Evolutionary conservation across 208 protist species (phyloP), one percentile per base, ranked within the genome.

Genomic region (Crithidia fasciculata): DNA sequence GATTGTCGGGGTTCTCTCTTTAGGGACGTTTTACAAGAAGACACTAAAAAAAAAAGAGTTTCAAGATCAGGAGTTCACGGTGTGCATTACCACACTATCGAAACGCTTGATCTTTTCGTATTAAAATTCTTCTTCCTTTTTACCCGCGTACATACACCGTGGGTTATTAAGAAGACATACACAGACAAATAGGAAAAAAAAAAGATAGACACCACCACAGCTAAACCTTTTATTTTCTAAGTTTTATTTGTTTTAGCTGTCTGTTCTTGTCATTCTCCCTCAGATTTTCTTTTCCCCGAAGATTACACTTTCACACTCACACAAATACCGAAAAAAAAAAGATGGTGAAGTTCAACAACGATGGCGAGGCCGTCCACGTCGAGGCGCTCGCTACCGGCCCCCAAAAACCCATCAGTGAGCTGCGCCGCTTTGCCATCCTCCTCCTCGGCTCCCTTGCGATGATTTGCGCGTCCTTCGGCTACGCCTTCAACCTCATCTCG

Each of bases 381-480:
- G 73, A 82, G 59, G 56, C 64, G 45, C 68, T 84, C 10, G 60
- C 58, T 68, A 60, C 45, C 15, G 54, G 63, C 10, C 65, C 56
- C 47, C 58, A 78, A 28, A 64, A 84, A 28, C 69, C 61, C 18
- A 57, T 72, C 43, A 50, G 49, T 8, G 69, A 66, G 61, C 19
- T 54, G 10, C 40, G 44, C 12, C 74, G 80, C 8, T 84, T 84
- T 59, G 69, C 64, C 2, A 57, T 84, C n/a, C 50, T 84, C 10
- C 39, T 52, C 9, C 18, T 77, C 15, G 77, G 54, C 13, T 62
- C 45, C 3, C 72, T 81, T 16, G 54, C 70, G 18, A 72, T 66
- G 55, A 74, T 81, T 8, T 66, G 64, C 62, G 61, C 71, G 3
- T 81, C 80, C 28, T 78, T 85, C 57, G 45, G 61, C 45, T 54